A percentile compares a stretch with the other conserved stretches of the same genome.
phyloP scores from a whole-genome alignment of 345 rosid genomes.

The Gossypium sturtianum region DNA sequence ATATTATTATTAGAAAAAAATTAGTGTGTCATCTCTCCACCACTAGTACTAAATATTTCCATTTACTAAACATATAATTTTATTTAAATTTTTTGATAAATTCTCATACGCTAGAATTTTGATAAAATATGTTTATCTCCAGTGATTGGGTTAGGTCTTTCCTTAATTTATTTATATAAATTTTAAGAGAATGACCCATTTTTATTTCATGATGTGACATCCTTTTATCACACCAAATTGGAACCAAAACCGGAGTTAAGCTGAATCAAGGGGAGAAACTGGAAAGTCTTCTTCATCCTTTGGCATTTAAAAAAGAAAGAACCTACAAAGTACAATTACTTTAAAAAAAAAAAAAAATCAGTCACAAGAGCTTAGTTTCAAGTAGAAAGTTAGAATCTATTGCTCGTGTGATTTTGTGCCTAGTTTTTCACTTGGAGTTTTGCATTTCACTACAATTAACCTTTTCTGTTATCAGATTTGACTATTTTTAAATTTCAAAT shows the following conservation, averaged over 20 bases:
- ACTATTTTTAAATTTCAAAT: no score
- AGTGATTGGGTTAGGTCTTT: background rate
- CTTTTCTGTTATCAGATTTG: background rate
- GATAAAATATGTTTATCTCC: background rate
- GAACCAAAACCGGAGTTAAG: background rate
- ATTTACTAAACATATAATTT: no score
- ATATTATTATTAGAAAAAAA: no score
- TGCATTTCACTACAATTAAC: background rate
- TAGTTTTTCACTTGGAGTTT: background rate
- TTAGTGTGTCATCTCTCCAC: no score
- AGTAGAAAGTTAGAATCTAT: background rate
- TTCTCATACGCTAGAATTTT: no score
- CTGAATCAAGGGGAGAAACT: background rate
- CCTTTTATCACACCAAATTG: background rate
- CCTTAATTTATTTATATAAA: background rate
- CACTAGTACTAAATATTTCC: no score
- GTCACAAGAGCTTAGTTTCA: background rate
- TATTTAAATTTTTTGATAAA: no score
- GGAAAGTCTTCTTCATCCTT: background rate
- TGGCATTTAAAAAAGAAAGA: background rate
- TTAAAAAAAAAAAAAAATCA: background rate
- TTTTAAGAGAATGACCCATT: background rate
- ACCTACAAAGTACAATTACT: background rate
- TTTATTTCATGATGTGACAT: background rate
- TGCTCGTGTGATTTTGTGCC: background rate